Evolutionary conservation across 2,329 filamentous ascomycete genomes (phyloP).

Genomic region (Pezicula rhizophila): DNA sequence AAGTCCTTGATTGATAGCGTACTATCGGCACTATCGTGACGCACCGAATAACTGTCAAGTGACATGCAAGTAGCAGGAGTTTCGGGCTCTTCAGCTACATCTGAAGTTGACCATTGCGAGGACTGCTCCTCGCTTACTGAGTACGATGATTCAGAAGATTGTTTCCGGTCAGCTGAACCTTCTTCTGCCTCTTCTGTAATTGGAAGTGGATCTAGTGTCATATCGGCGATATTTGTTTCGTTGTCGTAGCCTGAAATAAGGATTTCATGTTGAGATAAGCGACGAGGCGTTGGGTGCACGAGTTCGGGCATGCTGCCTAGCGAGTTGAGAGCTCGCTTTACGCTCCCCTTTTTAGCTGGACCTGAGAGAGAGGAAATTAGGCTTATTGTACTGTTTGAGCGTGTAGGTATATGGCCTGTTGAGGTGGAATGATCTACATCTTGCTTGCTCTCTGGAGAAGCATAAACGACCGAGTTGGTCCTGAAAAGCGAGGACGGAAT

Average conservation of each 20-base stretch:
- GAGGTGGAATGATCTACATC: slow-evolving; percentile 38
- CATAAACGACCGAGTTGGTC: background rate
- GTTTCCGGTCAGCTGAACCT: slow-evolving; percentile 2
- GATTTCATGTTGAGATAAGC: slow-evolving; percentile 41
- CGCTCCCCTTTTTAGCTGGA: slow-evolving; percentile 14
- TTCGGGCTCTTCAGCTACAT: slow-evolving; percentile 5
- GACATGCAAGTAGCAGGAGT: slow-evolving; percentile 11
- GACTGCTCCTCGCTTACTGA: slow-evolving; percentile 11
- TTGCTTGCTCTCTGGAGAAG: slow-evolving; percentile 36
- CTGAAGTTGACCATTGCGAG: slow-evolving; percentile 18
- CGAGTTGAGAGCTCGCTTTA: slow-evolving; percentile 26
- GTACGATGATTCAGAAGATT: slow-evolving; percentile 9
- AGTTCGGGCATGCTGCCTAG: slow-evolving; percentile 20
- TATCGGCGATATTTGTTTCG: slow-evolving; percentile 35
- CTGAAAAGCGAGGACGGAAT: too few species aligned
- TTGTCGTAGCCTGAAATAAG: slow-evolving; percentile 49
- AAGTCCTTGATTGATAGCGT: slow-evolving; percentile 13
- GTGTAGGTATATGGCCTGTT: background rate
- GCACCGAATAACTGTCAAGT: slow-evolving; percentile 1
- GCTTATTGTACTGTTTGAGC: slow-evolving; percentile 7
- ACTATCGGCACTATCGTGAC: slow-evolving; percentile 8
- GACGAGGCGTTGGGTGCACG: slow-evolving; percentile 17
- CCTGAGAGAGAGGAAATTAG: slow-evolving; percentile 12
- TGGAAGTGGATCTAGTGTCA: slow-evolving; percentile 1
- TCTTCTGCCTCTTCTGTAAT: slow-evolving; percentile 1